Evolutionary conservation across 306 rosid species (phyloP).

Genomic region (Leucaena leucocephala): DNA sequence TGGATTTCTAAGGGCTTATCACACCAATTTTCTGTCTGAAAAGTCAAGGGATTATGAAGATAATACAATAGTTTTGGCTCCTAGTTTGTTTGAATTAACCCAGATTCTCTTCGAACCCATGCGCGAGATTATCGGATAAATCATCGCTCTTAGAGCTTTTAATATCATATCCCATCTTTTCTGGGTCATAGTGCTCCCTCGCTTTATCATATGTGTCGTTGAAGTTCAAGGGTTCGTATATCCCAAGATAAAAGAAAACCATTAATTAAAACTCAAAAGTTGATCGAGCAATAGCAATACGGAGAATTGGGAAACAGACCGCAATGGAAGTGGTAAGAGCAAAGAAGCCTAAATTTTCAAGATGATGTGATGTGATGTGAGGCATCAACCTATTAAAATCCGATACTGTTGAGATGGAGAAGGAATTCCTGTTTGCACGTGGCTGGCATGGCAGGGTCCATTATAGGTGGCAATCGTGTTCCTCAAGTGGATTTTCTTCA

Average conservation of each 20-base stretch:
- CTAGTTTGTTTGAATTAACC: background rate
- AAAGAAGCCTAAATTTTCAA: background rate
- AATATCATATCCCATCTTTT: background rate
- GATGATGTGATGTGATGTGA: background rate
- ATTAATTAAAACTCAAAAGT: background rate
- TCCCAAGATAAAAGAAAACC: background rate
- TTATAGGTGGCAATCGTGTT: background rate
- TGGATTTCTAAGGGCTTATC: background rate
- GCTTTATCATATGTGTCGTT: background rate
- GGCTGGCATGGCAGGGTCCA: background rate
- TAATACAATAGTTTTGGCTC: background rate
- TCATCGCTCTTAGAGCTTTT: background rate
- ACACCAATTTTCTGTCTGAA: background rate
- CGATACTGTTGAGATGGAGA: background rate
- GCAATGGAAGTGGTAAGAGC: background rate
- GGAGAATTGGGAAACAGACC: too few relatives aligned
- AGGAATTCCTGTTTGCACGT: background rate
- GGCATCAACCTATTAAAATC: background rate
- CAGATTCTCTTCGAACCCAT: background rate
- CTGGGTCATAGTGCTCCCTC: background rate
- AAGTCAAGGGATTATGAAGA: background rate
- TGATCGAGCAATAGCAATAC: too few relatives aligned
- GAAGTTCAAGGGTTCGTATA: background rate
- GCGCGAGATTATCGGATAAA: constrained; percentile 36
- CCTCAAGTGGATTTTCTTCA: background rate